These are phyloP conservation scores for Metschnikowia dekortorum DNA, from an alignment of 805 yeast genomes.

Conservation along the genomic window DNA sequence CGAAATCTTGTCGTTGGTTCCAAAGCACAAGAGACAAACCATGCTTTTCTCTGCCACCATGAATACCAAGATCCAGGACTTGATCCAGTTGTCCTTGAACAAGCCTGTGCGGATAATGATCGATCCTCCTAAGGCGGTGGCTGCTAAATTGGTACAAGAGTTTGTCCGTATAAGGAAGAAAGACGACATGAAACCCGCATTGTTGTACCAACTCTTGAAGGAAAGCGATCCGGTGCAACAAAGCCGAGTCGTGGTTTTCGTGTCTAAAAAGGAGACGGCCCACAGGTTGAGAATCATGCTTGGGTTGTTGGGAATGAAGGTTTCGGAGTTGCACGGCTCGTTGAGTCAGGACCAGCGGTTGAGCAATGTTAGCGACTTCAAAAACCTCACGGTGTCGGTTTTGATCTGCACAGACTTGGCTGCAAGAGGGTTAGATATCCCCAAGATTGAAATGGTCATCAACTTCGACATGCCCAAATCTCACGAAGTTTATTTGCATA, in stretches of 20 bases:
- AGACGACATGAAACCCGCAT: conserved; percentile 77
- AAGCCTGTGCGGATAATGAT: conserved; percentile 94
- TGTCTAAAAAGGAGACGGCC: conserved; percentile 86
- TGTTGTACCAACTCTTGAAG: conserved; percentile 66
- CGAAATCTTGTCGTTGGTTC: conserved; percentile 82
- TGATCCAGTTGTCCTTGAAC: conserved; percentile 81
- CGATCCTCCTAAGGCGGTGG: conserved; percentile 93
- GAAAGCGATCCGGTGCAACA: conserved; percentile 59
- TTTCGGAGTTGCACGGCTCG: conserved; percentile 79
- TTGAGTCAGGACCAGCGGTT: conserved; percentile 91
- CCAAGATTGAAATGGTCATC: conserved; percentile 90
- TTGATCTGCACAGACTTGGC: conserved; percentile 96
- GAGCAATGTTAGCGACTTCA: conserved; percentile 75
- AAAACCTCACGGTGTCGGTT: conserved; percentile 76
- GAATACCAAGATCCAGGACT: conserved; percentile 87
- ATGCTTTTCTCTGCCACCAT: conserved; percentile 95
- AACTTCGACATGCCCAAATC: conserved; percentile 95
- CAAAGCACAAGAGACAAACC: conserved; percentile 84
- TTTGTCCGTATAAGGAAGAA: conserved; percentile 92
- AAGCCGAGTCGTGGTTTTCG: conserved; percentile 82
- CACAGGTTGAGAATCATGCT: conserved; percentile 75
- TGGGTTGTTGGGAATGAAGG: conserved; percentile 72
- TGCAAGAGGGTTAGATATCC: conserved; percentile 98
- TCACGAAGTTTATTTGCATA: conserved; percentile 86
- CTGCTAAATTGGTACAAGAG: conserved; percentile 85